Conservation (phyloP, 257 asterid species). For the Solanum appendiculatum region DNA sequence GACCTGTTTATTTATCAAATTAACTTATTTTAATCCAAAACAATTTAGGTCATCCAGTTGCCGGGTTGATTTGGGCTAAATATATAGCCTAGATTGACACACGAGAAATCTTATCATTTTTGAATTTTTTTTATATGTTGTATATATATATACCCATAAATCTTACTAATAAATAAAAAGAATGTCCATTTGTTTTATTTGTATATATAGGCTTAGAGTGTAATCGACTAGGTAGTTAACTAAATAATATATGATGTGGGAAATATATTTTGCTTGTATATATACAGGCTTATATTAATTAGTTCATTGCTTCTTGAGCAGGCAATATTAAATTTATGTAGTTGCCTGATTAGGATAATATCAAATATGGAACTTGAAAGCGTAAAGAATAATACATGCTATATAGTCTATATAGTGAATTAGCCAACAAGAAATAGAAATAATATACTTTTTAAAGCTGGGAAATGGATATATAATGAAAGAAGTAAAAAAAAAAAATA, state of each 20-base stretch:
- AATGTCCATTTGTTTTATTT: too few relatives aligned
- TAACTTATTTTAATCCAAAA: not conserved
- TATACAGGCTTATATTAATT: not conserved
- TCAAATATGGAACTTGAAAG: not conserved
- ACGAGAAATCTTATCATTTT: not conserved
- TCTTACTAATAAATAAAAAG: too few relatives aligned
- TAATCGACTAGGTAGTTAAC: not conserved
- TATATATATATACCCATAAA: too few relatives aligned
- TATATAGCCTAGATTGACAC: not conserved
- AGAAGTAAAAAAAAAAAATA: not conserved
- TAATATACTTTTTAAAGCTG: not conserved
- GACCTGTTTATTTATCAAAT: not conserved
- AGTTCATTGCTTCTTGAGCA: not conserved
- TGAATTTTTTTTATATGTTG: not conserved
- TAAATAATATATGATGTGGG: not conserved
- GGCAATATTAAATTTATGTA: not conserved
- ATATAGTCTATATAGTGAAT: not conserved
- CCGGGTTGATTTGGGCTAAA: not conserved
- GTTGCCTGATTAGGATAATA: not conserved
- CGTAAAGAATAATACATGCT: not conserved
- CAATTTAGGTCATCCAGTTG: not conserved
- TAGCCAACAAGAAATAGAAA: not conserved
- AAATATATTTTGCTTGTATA: not conserved
- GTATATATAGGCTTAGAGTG: too few relatives aligned
- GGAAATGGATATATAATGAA: not conserved